phyloP scores from a whole-genome alignment of 305 asterid species.

The Solanum aculeatissimum region DNA sequence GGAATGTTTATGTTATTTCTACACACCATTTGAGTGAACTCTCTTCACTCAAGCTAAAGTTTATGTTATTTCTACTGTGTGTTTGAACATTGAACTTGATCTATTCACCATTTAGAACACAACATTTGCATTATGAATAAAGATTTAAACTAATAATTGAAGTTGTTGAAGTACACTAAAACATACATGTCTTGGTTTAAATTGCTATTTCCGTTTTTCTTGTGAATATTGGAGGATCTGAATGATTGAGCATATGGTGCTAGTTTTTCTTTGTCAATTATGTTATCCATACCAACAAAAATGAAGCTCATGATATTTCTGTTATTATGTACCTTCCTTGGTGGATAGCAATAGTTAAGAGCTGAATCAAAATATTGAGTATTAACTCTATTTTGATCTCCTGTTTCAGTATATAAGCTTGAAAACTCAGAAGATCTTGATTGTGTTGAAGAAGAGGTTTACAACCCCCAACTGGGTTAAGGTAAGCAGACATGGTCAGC shows the following conservation, averaged over 20 bases:
- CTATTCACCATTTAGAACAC: background rate
- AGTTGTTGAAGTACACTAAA: background rate
- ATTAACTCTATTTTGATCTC: background rate
- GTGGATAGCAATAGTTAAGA: background rate
- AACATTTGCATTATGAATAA: background rate
- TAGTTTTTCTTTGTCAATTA: background rate
- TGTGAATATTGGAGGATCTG: background rate
- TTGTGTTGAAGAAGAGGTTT: slow-evolving; percentile 76
- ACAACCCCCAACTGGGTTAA: slow-evolving; percentile 92
- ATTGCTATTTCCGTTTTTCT: background rate
- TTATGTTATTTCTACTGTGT: background rate
- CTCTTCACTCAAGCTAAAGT: background rate
- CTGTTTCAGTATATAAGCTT: slow-evolving; percentile 66
- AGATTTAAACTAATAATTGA: background rate
- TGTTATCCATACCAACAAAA: background rate
- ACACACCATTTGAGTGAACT: too few species aligned
- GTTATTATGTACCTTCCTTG: background rate
- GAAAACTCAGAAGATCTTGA: slow-evolving; percentile 74
- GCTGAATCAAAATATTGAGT: background rate
- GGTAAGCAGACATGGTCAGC: slow-evolving; percentile 29
- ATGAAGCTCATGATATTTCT: background rate
- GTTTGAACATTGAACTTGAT: background rate
- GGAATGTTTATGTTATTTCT: too few species aligned
- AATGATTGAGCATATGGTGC: background rate
- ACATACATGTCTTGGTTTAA: background rate